phyloP scores from a whole-genome alignment of 257 asterid genomes.

The Capsicum chinense region DNA sequence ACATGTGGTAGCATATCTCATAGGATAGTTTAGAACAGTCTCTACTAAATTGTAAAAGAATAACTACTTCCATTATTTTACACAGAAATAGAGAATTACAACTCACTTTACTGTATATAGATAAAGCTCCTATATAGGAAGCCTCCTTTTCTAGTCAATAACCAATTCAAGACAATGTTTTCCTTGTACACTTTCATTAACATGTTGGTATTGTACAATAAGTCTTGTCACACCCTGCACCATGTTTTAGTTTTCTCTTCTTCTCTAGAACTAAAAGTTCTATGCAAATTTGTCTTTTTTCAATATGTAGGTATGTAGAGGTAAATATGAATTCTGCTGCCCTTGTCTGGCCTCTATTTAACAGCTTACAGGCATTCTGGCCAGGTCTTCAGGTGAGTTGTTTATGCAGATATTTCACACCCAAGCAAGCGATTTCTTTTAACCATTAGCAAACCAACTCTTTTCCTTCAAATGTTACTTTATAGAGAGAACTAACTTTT shows the following conservation, averaged over 20 bases:
- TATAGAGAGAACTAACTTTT: slow-evolving; percentile 33
- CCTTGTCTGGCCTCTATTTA: slow-evolving; percentile 96
- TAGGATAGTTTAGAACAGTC: background rate
- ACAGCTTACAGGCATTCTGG: slow-evolving; percentile 99
- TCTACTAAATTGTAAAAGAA: background rate
- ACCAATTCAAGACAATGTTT: background rate
- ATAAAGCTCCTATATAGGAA: slow-evolving; percentile 11
- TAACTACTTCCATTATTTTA: background rate
- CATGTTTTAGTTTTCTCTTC: background rate
- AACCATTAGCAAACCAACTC: background rate
- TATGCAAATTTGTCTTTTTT: slow-evolving; percentile 1
- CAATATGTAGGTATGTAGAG: slow-evolving; percentile 81
- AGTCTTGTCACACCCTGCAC: background rate
- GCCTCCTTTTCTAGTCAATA: background rate
- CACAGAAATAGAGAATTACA: background rate
- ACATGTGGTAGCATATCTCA: background rate
- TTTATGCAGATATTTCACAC: background rate
- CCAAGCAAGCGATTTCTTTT: slow-evolving; percentile 18
- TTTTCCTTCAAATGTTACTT: slow-evolving; percentile 26
- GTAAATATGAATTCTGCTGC: slow-evolving; percentile 98
- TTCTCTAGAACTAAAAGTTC: background rate
- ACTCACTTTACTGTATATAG: slow-evolving; percentile 7
- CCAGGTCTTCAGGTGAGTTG: slow-evolving; percentile 94
- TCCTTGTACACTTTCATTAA: background rate
- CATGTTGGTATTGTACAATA: background rate